Conservation (phyloP, 805 yeast species). For the Candida insectorum region DNA sequence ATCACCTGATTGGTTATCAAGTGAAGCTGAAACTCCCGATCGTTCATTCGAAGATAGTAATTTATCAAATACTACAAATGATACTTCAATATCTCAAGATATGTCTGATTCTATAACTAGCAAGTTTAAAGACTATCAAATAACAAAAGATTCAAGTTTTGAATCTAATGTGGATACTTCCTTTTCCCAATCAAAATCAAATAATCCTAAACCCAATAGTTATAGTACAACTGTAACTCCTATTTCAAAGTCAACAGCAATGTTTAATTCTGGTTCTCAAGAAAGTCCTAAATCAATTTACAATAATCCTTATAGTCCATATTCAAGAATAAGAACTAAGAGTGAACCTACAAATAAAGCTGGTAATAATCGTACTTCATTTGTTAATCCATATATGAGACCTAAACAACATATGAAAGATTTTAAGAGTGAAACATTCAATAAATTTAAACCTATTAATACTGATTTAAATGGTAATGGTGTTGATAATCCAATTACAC, state of each 20-base stretch:
- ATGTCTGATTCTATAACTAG: too few relatives aligned
- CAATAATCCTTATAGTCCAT: too few relatives aligned
- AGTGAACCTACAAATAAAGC: not conserved
- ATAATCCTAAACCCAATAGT: too few relatives aligned
- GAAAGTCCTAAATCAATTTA: too few relatives aligned
- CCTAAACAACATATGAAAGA: slow-evolving; percentile 1
- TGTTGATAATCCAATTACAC: not conserved
- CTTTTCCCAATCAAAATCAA: too few relatives aligned
- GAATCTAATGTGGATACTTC: too few relatives aligned
- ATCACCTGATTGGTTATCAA: slow-evolving; percentile 30
- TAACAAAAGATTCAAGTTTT: too few relatives aligned
- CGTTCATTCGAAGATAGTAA: not conserved
- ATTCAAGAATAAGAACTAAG: too few relatives aligned
- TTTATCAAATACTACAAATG: not conserved
- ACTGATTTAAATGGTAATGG: not conserved
- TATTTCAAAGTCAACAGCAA: not conserved
- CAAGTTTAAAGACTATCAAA: too few relatives aligned
- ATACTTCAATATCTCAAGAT: too few relatives aligned
- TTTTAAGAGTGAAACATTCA: slow-evolving; percentile 3
- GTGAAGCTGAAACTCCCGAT: slow-evolving; percentile 2
- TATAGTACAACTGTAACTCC: not conserved
- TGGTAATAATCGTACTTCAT: not conserved
- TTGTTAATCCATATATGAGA: slow-evolving; percentile 3
- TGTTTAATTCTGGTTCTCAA: not conserved
- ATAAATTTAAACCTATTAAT: slow-evolving; percentile 1